Percentiles rank a stretch among this genome's conserved stretches.
These are phyloP conservation scores for Pyrenophora seminiperda DNA, from an alignment of 2,329 filamentous ascomycete species.

Conservation along the genomic window DNA sequence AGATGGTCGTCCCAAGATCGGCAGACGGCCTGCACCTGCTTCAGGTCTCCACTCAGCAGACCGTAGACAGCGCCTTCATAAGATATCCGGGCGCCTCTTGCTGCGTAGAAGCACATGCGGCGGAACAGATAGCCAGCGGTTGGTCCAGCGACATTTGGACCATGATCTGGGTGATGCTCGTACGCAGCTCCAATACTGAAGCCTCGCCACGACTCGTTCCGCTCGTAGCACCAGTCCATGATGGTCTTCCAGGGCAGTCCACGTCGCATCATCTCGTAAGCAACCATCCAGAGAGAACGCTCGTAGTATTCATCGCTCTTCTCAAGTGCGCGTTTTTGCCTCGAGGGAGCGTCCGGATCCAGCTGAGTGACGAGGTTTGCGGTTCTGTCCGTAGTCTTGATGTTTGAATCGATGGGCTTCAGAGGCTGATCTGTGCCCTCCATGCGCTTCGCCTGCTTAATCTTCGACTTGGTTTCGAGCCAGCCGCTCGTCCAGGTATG, in stretches of 20 bases:
- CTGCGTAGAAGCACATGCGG: constrained; percentile 75
- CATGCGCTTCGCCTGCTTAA: constrained; percentile 87
- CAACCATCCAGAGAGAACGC: constrained; percentile 88
- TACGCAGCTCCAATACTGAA: constrained; percentile 77
- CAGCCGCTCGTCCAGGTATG: constrained; percentile 83
- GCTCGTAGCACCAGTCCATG: constrained; percentile 82
- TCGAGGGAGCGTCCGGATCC: constrained; percentile 85
- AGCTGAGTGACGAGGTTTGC: constrained; percentile 78
- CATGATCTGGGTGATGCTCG: constrained; percentile 51
- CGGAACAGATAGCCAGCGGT: constrained; percentile 66
- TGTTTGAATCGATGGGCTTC: constrained; percentile 53
- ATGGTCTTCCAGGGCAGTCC: constrained; percentile 77
- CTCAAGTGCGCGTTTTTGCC: constrained; percentile 78
- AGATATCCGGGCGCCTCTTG: constrained; percentile 70
- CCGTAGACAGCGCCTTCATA: constrained; percentile 92
- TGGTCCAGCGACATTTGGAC: constrained; percentile 46
- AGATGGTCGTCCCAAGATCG: constrained; percentile 83
- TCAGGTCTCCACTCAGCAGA: constrained; percentile 81
- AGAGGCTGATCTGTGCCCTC: constrained; percentile 51
- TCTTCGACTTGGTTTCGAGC: constrained; percentile 86
- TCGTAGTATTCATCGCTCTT: constrained; percentile 87
- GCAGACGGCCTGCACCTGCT: constrained; percentile 77
- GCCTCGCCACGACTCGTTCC: constrained; percentile 87
- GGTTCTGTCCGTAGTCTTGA: constrained; percentile 53
- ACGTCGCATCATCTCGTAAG: constrained; percentile 87